Evolutionary conservation across 2,329 filamentous ascomycete species (phyloP).

Genomic region (Botrytis hyacinthi): DNA sequence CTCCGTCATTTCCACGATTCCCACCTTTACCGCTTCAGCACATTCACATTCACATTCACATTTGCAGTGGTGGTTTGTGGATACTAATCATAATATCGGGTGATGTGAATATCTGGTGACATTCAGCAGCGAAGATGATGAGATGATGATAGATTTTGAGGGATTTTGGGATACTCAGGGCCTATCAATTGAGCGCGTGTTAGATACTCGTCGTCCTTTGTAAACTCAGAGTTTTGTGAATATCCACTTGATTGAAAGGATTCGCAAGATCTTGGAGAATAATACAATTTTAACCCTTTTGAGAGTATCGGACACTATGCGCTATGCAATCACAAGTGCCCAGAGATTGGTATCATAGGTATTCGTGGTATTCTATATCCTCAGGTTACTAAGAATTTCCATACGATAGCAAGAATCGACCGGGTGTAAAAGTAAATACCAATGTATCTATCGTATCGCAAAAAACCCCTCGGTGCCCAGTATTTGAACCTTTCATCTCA

Average conservation of each 20-base stretch:
- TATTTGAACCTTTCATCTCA: too few species aligned
- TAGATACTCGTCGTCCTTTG: background rate
- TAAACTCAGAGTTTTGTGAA: rapidly evolving
- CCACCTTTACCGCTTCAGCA: background rate
- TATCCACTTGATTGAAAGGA: too few species aligned
- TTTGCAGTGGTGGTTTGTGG: background rate
- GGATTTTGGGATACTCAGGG: background rate
- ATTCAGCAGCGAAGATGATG: too few species aligned
- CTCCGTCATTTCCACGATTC: background rate
- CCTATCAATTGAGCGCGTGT: background rate
- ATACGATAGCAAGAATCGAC: background rate
- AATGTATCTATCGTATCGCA: background rate
- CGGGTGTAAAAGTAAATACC: background rate
- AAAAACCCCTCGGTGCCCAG: too few species aligned
- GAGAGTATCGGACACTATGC: background rate
- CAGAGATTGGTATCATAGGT: background rate
- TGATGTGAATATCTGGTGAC: background rate
- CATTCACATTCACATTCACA: too few species aligned
- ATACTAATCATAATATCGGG: background rate
- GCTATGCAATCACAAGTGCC: background rate
- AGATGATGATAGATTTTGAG: background rate
- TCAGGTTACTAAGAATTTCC: background rate
- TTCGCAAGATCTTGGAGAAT: too few species aligned
- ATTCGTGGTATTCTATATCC: background rate
- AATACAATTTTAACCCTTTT: too few species aligned